Percentiles rank a stretch among this genome's conserved stretches.
Evolutionary conservation across 2,329 filamentous ascomycete species (phyloP).

Genomic region (Colletotrichum sublineola): DNA sequence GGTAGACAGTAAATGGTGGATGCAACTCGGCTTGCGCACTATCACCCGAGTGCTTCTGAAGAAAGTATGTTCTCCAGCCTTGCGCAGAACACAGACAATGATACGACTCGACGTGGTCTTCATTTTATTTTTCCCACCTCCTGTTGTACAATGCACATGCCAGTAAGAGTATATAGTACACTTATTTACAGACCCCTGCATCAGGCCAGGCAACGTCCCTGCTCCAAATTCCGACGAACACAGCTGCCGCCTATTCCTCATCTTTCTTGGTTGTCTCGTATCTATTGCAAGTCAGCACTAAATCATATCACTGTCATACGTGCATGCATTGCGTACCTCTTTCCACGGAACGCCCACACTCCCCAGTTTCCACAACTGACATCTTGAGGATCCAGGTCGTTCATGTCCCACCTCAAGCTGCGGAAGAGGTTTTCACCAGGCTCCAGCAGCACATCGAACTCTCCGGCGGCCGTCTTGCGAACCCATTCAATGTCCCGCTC

Average conservation of each 20-base stretch:
- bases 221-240: neutral
- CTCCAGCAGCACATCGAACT: constrained; percentile 92
- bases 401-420: constrained; percentile 95
- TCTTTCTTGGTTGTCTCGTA: constrained; percentile 75
- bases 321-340: constrained; percentile 74
- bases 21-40: neutral
- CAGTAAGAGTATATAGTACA: constrained; percentile 41
- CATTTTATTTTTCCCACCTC: constrained; percentile 1
- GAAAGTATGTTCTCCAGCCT: neutral
- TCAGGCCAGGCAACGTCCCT: neutral
- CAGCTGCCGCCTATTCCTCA: constrained; percentile 26
- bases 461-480: constrained; percentile 83
- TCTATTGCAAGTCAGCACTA: constrained; percentile 56
- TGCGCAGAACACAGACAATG: neutral
- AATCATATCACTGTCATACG: neutral
- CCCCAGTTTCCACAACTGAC: constrained; percentile 98
- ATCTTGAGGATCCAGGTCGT: constrained; percentile 94
- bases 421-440: constrained; percentile 95
- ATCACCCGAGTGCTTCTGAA: neutral
- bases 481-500: constrained; percentile 93
- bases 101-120: constrained; percentile 27
- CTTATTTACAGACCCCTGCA: constrained; percentile 38
- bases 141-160: constrained; percentile 40
- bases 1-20: neutral
- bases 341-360: constrained; percentile 95